Evolutionary conservation across 2,329 filamentous ascomycete species (phyloP).

Genomic region (Niveomyces coronatus): DNA sequence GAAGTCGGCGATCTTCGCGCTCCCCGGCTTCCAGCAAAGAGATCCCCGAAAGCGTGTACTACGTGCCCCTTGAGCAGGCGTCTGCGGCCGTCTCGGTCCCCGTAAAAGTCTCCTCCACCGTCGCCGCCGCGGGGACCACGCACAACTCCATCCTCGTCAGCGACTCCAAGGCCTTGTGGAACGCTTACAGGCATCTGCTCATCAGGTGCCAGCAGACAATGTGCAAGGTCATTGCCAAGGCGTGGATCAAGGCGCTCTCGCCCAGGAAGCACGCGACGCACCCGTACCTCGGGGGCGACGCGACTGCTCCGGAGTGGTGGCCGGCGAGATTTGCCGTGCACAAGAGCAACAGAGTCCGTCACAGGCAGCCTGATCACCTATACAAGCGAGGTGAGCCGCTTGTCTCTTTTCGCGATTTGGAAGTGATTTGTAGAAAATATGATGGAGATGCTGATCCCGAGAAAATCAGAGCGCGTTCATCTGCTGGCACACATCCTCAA

Average conservation of each 20-base stretch:
- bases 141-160: too few species aligned
- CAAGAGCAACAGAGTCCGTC: slow-evolving; percentile 46
- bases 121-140: too few species aligned
- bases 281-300: slow-evolving; percentile 58
- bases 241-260: slow-evolving; percentile 65
- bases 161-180: slow-evolving; percentile 44
- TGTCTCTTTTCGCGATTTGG: background rate
- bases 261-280: slow-evolving; percentile 69
- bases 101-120: too few species aligned
- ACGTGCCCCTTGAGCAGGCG: too few species aligned
- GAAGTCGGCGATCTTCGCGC: too few species aligned
- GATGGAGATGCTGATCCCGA: background rate
- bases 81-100: too few species aligned
- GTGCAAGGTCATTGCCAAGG: slow-evolving; percentile 64
- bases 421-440: slow-evolving; percentile 7
- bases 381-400: slow-evolving; percentile 51
- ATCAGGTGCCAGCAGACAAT: slow-evolving; percentile 59
- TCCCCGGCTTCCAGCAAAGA: too few species aligned
- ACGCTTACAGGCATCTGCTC: slow-evolving; percentile 52
- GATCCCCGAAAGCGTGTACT: too few species aligned
- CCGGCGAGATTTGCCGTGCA: slow-evolving; percentile 43
- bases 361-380: slow-evolving; percentile 66
- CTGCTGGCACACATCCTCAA: slow-evolving; percentile 51
- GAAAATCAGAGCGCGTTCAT: slow-evolving; percentile 42
- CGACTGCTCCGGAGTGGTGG: slow-evolving; percentile 58